Percentiles rank a stretch among this genome's conserved stretches.
phyloP scores from a whole-genome alignment of 768 basidiomycete species.

The Cystofilobasidium ferigula region DNA sequence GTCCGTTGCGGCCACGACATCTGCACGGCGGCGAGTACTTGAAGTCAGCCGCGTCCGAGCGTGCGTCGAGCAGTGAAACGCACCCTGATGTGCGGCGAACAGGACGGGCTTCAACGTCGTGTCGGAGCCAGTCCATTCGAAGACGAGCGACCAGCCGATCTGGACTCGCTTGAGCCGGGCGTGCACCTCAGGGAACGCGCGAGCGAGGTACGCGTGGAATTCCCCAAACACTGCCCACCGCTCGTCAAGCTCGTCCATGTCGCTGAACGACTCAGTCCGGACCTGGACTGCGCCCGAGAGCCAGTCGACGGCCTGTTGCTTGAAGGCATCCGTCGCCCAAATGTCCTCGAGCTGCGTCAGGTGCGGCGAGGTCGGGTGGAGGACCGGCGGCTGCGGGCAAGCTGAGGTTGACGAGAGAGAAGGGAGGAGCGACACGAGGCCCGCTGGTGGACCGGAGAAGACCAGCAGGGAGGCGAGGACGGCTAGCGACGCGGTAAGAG shows the following conservation, averaged over 20 bases:
- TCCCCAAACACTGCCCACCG: conserved; percentile 47
- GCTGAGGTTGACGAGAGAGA: no score
- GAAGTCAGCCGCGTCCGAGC: no score
- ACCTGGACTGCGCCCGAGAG: conserved; percentile 46
- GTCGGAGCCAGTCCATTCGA: conserved; percentile 59
- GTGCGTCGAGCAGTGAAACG: neutral
- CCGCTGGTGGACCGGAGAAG: no score
- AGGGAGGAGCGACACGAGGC: no score
- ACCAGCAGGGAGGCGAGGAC: no score
- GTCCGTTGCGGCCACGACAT: conserved; percentile 35
- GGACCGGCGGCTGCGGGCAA: neutral
- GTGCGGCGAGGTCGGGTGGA: neutral
- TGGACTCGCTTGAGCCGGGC: conserved; percentile 50
- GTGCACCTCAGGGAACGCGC: conserved; percentile 57
- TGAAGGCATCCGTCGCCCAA: conserved; percentile 39
- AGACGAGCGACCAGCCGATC: conserved; percentile 64
- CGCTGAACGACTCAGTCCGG: conserved; percentile 6
- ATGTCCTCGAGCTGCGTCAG: neutral
- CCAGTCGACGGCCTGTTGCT: conserved; percentile 43
- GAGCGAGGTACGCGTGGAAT: conserved; percentile 48
- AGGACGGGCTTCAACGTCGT: conserved; percentile 56
- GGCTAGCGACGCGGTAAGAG: no score
- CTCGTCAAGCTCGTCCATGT: conserved; percentile 6
- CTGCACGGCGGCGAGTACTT: conserved; percentile 18
- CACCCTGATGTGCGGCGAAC: conserved; percentile 36